Conservation (phyloP, 805 yeast species). For the Ogataea saltuana region DNA sequence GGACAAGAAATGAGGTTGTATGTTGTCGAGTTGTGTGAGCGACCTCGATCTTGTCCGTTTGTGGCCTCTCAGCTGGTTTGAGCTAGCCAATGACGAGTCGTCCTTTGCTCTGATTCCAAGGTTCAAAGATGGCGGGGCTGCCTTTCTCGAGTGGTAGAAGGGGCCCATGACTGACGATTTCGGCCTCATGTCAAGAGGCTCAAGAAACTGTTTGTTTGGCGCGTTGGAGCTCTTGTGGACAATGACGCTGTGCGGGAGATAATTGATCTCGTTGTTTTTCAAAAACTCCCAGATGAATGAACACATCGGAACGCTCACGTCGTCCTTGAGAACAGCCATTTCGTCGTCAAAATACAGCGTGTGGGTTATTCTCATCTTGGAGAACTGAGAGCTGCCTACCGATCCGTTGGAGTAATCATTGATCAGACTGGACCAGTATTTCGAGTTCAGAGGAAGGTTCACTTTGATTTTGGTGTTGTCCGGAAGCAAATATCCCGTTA, state of each 20-base stretch:
- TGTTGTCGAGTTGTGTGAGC: constrained; percentile 31
- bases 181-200: too few species aligned
- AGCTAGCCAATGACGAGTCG: constrained; percentile 2
- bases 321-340: constrained; percentile 17
- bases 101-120: background rate
- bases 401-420: constrained; percentile 36
- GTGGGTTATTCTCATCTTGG: constrained; percentile 30
- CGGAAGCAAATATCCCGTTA: constrained; percentile 30
- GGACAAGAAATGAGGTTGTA: constrained; percentile 13
- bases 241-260: constrained; percentile 30
- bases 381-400: constrained; percentile 23
- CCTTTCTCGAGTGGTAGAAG: constrained; percentile 1
- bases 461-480: constrained; percentile 25
- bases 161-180: too few species aligned
- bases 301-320: constrained; percentile 24
- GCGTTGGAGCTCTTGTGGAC: constrained; percentile 10
- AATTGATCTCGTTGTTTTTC: constrained; percentile 18
- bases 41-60: constrained; percentile 39
- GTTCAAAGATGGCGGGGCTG: constrained; percentile 2
- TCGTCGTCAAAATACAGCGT: constrained; percentile 34
- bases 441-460: constrained; percentile 34
- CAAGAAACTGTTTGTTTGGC: too few species aligned
- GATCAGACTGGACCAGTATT: constrained; percentile 34
- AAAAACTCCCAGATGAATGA: constrained; percentile 37
- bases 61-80: constrained; percentile 28